Evolutionary conservation across 2,329 filamentous ascomycete species (phyloP), one percentile per base, ranked within the genome.

Genomic region (Calonectria leucothoes): DNA sequence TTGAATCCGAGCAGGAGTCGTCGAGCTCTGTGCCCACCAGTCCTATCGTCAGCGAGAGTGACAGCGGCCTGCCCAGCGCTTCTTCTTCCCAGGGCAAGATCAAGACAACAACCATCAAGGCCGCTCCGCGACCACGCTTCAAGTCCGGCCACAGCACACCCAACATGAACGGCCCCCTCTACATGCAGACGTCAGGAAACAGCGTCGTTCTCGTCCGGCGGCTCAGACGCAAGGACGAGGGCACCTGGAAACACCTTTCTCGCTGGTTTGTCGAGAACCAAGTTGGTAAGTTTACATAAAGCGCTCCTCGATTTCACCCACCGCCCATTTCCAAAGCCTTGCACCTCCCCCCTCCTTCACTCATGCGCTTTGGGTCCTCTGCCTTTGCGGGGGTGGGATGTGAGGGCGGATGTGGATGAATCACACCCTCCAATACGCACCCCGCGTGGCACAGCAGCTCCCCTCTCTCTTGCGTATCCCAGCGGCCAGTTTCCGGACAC

Each of bases 261-360:
- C 88, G 89, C 81, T 94, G 93, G 91, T 90, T 96, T 82, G 91
- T 95, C 78, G 88, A 94, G 81, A 94, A 96, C 83, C 94, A 96
- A 83, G 93, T 95, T 80, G 94, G 94, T 96, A 92, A 73, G 91
- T 85, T 85, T 52, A 12, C 31, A 45, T 68, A n/a, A 45, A 45
- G 7, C 31, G 20, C 51, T 31, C 29, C 29, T 6, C n/a, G n/a
- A 25, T 39, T n/a, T 63, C 55, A 64, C 42, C 48, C 31, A 66
- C 39, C 29, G 17, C 35, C 35, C 3, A 35, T 35, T 49, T 49
- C 31, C 10, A 61, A 45, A 61, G 42, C 55, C 49, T 37, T 67
- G 25, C 52, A 25, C 59, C 27, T 45, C 61, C 55, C 31, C 48
- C 51, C 65, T 63, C 61, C 23, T 35, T 57, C 48, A 37, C 61